Percentiles rank a stretch among this genome's conserved stretches.
Evolutionary conservation across 306 rosid species (phyloP).

Genomic region (Cicer arietinum): DNA sequence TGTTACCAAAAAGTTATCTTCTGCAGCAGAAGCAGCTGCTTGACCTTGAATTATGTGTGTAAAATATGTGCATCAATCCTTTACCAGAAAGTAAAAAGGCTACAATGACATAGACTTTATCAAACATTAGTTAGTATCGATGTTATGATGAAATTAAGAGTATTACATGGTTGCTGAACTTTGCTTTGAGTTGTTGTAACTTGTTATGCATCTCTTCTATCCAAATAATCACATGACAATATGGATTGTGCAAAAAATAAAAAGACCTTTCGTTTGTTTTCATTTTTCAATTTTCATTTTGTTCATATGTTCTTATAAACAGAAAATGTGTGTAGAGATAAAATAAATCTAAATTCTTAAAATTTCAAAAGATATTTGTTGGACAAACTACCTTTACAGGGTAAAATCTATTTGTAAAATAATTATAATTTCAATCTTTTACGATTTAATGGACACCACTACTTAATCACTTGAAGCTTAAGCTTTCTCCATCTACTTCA

Average conservation of each 20-base stretch:
- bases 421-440: no score
- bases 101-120: background rate
- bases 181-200: slow-evolving; percentile 31
- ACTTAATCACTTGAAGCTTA: no score
- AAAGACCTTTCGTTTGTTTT: background rate
- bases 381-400: no score
- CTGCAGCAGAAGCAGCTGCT: slow-evolving; percentile 70
- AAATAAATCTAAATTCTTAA: no score
- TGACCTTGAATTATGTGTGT: slow-evolving; percentile 57
- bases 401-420: no score
- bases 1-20: slow-evolving; percentile 59
- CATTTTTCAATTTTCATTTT: background rate
- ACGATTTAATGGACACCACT: no score
- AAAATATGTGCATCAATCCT: slow-evolving; percentile 24
- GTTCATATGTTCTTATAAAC: background rate
- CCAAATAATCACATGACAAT: slow-evolving; percentile 6
- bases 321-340: no score
- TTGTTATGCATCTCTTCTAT: slow-evolving; percentile 23
- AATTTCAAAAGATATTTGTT: no score
- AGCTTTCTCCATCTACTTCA: no score
- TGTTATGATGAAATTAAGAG: slow-evolving; percentile 7
- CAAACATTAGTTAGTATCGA: slow-evolving; percentile 4
- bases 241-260: background rate
- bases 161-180: background rate
- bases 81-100: background rate